Conservation (phyloP, 352 stramenopile genomes). For the Pythium biforme region DNA sequence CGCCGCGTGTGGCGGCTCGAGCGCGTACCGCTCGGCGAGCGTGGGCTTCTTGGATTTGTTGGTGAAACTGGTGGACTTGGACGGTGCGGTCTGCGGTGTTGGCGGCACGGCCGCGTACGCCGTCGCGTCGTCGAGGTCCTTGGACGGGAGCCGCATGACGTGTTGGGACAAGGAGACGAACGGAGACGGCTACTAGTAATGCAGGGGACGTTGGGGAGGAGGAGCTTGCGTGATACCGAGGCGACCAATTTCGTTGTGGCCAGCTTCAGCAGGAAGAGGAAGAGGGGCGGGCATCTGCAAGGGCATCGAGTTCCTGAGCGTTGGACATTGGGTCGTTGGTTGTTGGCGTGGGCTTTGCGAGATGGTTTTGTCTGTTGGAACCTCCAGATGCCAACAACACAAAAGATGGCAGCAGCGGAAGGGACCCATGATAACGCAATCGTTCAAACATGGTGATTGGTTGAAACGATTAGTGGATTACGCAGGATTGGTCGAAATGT, state of each 20-base stretch:
- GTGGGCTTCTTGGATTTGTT: slow-evolving; percentile 6
- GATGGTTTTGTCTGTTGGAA: slow-evolving; percentile 2
- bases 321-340: background rate
- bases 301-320: background rate
- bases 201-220: background rate
- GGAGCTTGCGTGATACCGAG: background rate
- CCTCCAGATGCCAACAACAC: slow-evolving; percentile 14
- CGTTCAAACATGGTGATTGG: slow-evolving; percentile 3
- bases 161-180: background rate
- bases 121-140: slow-evolving; percentile 15
- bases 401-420: slow-evolving; percentile 13
- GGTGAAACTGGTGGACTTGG: background rate
- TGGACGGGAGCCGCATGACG: slow-evolving; percentile 5
- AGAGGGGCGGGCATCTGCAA: background rate
- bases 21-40: slow-evolving; percentile 32
- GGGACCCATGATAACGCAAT: slow-evolving; percentile 19
- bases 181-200: background rate
- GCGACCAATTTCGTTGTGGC: slow-evolving; percentile 6
- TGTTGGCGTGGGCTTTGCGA: too few relatives aligned
- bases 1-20: slow-evolving; percentile 13
- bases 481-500: slow-evolving; percentile 21
- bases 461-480: slow-evolving; percentile 10
- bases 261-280: background rate
- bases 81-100: slow-evolving; percentile 8
- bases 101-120: slow-evolving; percentile 26